Percentiles rank a stretch among this genome's conserved stretches.
Evolutionary conservation across 352 stramenopile genomes (phyloP).

Genomic region (Globisporangium nagaii): DNA sequence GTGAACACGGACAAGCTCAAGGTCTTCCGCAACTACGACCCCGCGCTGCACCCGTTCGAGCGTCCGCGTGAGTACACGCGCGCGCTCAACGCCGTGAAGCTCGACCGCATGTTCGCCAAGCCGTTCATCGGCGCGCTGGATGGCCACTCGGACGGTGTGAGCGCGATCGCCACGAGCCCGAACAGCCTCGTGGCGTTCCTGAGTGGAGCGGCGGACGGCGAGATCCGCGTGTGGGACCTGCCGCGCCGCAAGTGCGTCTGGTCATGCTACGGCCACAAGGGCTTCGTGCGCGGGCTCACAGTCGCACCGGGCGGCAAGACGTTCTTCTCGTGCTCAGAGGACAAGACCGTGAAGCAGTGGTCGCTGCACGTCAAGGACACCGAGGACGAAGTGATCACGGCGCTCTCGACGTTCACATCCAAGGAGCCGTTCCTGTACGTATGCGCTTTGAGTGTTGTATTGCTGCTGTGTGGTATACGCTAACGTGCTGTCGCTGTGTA

Average conservation of each 20-base stretch:
- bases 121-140: conserved; percentile 97
- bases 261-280: conserved; percentile 89
- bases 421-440: conserved; percentile 84
- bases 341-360: conserved; percentile 95
- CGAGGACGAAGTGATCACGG: conserved; percentile 60
- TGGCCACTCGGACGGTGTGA: conserved; percentile 96
- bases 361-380: conserved; percentile 62
- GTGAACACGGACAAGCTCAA: conserved; percentile 91
- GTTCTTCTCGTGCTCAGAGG: conserved; percentile 94
- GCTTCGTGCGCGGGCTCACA: conserved; percentile 91
- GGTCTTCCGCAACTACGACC: conserved; percentile 96
- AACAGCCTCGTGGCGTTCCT: conserved; percentile 87
- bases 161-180: conserved; percentile 86
- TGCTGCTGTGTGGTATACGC: neutral
- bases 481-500: neutral
- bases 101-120: conserved; percentile 99
- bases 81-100: conserved; percentile 96
- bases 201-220: conserved; percentile 89
- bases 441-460: neutral
- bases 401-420: conserved; percentile 70
- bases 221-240: conserved; percentile 98
- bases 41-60: conserved; percentile 92
- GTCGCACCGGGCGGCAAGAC: conserved; percentile 67
- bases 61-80: conserved; percentile 92
- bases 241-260: conserved; percentile 91